phyloP scores from a whole-genome alignment of 371 early-diverging fungal genomes.

The Actinomucor elegans region DNA sequence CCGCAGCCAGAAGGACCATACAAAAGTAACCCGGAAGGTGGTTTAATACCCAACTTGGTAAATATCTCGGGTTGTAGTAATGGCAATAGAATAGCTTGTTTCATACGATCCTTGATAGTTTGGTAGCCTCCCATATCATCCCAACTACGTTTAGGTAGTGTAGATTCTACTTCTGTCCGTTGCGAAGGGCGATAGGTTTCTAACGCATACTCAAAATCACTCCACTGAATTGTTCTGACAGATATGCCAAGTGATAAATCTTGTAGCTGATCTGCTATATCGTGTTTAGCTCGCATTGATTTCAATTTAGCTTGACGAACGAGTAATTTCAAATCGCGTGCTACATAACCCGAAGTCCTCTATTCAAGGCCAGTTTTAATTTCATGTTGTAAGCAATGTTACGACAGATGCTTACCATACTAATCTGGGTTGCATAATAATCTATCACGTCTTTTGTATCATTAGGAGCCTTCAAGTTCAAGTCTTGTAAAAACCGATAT shows the following conservation, averaged over 20 bases:
- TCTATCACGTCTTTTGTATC: constrained; percentile 1
- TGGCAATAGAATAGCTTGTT: constrained; percentile 75
- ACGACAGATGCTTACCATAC: constrained; percentile 22
- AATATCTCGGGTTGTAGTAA: constrained; percentile 62
- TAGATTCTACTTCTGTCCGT: constrained; percentile 49
- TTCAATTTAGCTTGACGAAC: constrained; percentile 50
- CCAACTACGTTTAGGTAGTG: constrained; percentile 42
- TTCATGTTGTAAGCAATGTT: background rate
- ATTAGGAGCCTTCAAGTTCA: constrained; percentile 1
- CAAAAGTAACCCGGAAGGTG: constrained; percentile 79
- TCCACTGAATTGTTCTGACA: constrained; percentile 19
- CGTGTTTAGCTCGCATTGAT: constrained; percentile 21
- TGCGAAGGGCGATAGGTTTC: constrained; percentile 48
- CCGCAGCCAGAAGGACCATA: constrained; percentile 92
- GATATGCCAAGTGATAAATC: background rate
- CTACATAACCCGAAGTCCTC: constrained; percentile 66
- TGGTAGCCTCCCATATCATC: constrained; percentile 54
- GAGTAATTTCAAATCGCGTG: constrained; percentile 52
- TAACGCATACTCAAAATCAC: constrained; percentile 50
- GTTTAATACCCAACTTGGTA: constrained; percentile 65
- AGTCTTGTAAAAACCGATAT: constrained; percentile 9
- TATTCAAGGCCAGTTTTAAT: constrained; percentile 1
- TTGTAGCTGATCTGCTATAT: constrained; percentile 13
- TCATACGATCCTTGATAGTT: constrained; percentile 63
- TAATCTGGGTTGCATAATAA: constrained; percentile 26